These are phyloP conservation scores for Apophysomyces ossiformis DNA, from an alignment of 371 early-diverging fungal genomes.

Conservation along the genomic window DNA sequence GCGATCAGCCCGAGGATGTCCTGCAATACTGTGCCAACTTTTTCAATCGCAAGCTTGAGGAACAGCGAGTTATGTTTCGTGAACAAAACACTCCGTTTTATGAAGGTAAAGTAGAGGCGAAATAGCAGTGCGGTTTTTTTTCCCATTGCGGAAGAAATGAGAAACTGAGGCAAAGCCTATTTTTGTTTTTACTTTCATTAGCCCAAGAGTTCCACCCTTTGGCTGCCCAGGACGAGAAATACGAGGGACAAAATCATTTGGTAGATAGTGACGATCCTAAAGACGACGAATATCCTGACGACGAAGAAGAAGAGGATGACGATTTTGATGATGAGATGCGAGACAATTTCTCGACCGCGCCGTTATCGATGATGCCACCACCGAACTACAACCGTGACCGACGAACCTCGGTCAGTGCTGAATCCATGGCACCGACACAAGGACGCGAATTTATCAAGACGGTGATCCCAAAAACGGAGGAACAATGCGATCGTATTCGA, in stretches of 20 bases:
- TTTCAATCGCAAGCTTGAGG: slow-evolving; percentile 72
- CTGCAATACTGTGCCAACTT: slow-evolving; percentile 87
- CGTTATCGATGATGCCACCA: slow-evolving; percentile 33
- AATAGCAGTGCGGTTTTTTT: neutral
- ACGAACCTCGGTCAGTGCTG: slow-evolving; percentile 93
- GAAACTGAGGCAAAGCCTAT: neutral
- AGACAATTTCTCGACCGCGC: slow-evolving; percentile 52
- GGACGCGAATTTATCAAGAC: slow-evolving; percentile 77
- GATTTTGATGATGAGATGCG: slow-evolving; percentile 30
- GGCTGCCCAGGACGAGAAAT: slow-evolving; percentile 16
- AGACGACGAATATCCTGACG: slow-evolving; percentile 45
- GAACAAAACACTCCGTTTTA: slow-evolving; percentile 11
- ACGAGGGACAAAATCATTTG: slow-evolving; percentile 15
- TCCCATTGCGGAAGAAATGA: neutral
- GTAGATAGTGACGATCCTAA: slow-evolving; percentile 14
- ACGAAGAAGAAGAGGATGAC: slow-evolving; percentile 38
- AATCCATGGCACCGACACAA: slow-evolving; percentile 89
- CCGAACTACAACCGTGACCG: slow-evolving; percentile 69
- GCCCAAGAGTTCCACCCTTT: slow-evolving; percentile 25
- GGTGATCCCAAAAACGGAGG: slow-evolving; percentile 82
- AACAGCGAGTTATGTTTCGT: slow-evolving; percentile 53
- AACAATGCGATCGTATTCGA: slow-evolving; percentile 80
- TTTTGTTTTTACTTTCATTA: neutral
- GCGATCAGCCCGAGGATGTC: slow-evolving; percentile 69
- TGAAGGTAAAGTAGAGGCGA: slow-evolving; percentile 12